Evolutionary conservation across 192 early-diverging fungal species (phyloP).

Genomic region (Borealophlyctis nickersoniae): DNA sequence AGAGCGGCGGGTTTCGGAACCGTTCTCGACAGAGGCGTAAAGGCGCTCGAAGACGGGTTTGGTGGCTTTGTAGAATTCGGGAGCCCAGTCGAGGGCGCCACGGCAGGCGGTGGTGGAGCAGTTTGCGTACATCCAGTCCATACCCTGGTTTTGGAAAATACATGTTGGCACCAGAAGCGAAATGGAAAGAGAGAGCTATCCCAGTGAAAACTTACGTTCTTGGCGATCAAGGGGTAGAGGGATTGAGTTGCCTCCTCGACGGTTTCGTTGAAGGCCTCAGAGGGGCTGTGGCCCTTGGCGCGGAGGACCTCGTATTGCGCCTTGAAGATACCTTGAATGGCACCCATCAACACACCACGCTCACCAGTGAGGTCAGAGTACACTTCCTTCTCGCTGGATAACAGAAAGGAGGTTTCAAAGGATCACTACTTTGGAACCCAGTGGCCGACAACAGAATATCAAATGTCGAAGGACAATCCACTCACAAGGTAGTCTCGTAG

Average conservation of each 20-base stretch:
- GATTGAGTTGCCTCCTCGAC: conserved; percentile 99
- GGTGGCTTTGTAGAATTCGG: conserved; percentile 85
- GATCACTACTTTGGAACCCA: background rate
- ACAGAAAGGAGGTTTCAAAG: background rate
- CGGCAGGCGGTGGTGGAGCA: conserved; percentile 96
- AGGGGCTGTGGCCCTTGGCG: conserved; percentile 90
- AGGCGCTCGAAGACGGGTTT: conserved; percentile 81
- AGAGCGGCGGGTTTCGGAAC: conserved; percentile 79
- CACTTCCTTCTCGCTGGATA: conserved; percentile 80
- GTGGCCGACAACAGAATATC: background rate
- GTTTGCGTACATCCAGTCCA: conserved; percentile 98
- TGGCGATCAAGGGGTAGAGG: conserved; percentile 91
- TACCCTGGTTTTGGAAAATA: conserved; percentile 51
- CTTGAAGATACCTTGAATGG: conserved; percentile 92
- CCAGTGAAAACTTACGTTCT: conserved; percentile 61
- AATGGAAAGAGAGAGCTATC: no score
- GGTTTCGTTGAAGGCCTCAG: conserved; percentile 99
- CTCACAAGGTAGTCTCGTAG: conserved; percentile 91
- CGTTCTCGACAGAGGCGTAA: conserved; percentile 83
- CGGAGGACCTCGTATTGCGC: conserved; percentile 97
- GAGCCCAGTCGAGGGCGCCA: conserved; percentile 96
- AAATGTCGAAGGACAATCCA: conserved; percentile 7
- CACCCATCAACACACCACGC: conserved; percentile 97
- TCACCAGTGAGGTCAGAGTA: conserved; percentile 95
- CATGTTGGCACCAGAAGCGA: no score